Evolutionary conservation across 345 rosid genomes (phyloP), one percentile per base, ranked within the genome.

Genomic region (Hibiscus syriacus): DNA sequence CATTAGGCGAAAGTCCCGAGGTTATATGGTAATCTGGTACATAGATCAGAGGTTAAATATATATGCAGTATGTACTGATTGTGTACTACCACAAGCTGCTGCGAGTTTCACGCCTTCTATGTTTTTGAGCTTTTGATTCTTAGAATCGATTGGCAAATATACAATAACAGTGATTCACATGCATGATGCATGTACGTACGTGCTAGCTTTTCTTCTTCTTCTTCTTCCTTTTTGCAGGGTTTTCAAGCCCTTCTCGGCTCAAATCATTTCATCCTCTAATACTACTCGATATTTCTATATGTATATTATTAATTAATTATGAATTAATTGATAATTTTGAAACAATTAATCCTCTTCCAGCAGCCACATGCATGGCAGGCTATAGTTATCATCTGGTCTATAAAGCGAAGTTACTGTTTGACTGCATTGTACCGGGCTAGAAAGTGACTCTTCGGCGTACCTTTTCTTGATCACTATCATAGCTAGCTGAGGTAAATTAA

Each of bases 131-230:
- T 16, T 29, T 11, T 6, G 61, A 27, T 56, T 56, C 61, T 27
- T 5, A 56, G 38, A 56, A 56, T 30, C 62, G 41, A 57, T n/a
- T n/a, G 62, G 62, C 62, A 57, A 41, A 30, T 57, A n/a, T 46
- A 22, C 34, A 57, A 3, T 1, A 30, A 4, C 41, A 57, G 41
- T 30, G 62, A 56, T 57, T 57, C 62, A 57, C 41, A 41, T 41
- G 41, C 41, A 55, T 27, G 60, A 36, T 36, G 41, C 41, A 55
- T 27, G 60, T 55, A 27, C 60, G 22, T 41, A 13, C n/a, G 46
- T n/a, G 38, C 34, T 55, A 25, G 16, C 32, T 12, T 25, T 27
- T 27, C n/a, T 56, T 9, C 43, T 6, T 36, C 34, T 55, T 55
- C 17, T n/a, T n/a, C n/a, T n/a, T n/a, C n/a, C n/a, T 16, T 55